Evolutionary conservation across 352 stramenopile species (phyloP), one percentile per base, ranked within the genome.

Genomic region (Phytopythium aichiense): DNA sequence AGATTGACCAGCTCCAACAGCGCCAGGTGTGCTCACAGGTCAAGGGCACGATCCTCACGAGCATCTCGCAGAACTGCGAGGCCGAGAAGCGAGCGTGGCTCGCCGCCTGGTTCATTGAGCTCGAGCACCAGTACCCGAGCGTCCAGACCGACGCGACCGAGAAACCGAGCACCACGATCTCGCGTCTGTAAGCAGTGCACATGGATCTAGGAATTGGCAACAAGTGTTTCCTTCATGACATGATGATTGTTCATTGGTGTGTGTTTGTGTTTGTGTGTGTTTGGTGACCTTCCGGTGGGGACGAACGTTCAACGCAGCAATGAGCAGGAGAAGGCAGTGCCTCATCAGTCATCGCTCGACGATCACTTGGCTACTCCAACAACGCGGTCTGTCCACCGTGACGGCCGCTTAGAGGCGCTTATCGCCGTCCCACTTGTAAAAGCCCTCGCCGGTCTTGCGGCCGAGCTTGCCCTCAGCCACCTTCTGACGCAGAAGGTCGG

Each of bases 401-500:
- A 23, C 18, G 5, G 1, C 18, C 4, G 7, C 58, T 87, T 83
- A 92, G 30, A 86, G 69, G 25, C 84, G 84, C 66, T 92, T 92
- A 65, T 92, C 84, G 52, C 84, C 81, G 63, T 92, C 82, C 85
- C 85, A 96, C 72, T 97, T 84, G 79, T 99, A 99, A 61, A 99
- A 99, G 8, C 96, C 97, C 60, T 98, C 94, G 52, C 97, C 97
- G 8, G 81, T 94, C 76, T 99, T 99, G 61, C 97, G 84, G 58
- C 97, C 97, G 31, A 99, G 73, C 63, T 99, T 95, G 48, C 95
- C 96, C 45, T 92, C 85, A 8, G 82, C 79, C 16, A 99, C 96
- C 66, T 97, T 98, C 55, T 93, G 73, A 48, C 84, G 75, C 48
- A 99, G 66, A 50, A 92, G 94, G 37, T 96, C 66, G 3, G 97